Percentiles rank a stretch among this genome's conserved stretches.
Evolutionary conservation across 164 flowering plant species (phyloP).

Genomic region (Kingdonia uniflora): DNA sequence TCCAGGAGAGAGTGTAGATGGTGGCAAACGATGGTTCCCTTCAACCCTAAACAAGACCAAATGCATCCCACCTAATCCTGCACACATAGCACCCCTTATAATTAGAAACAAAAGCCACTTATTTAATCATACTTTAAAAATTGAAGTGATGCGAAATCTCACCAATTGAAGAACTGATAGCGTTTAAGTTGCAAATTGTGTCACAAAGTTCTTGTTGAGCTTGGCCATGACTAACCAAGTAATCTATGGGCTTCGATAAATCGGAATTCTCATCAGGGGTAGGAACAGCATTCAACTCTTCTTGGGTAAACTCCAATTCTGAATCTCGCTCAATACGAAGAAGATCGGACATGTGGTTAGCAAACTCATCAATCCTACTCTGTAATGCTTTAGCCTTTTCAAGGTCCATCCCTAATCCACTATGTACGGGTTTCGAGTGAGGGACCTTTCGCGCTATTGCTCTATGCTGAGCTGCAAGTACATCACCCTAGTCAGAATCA

Average conservation of each 20-base stretch:
- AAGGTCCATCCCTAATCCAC: slow-evolving; percentile 61
- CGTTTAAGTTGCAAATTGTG: slow-evolving; percentile 78
- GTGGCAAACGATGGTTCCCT: slow-evolving; percentile 78
- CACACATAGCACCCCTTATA: background rate
- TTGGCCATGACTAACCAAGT: slow-evolving; percentile 84
- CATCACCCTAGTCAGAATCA: background rate
- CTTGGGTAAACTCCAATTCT: slow-evolving; percentile 85
- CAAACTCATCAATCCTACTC: slow-evolving; percentile 61
- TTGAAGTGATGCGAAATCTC: background rate
- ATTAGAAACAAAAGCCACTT: too few relatives aligned
- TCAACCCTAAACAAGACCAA: slow-evolving; percentile 72
- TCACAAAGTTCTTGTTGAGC: slow-evolving; percentile 91
- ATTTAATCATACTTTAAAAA: too few relatives aligned
- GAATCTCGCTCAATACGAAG: slow-evolving; percentile 85
- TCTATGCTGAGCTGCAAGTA: slow-evolving; percentile 64
- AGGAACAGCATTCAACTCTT: slow-evolving; percentile 80
- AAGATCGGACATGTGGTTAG: slow-evolving; percentile 55
- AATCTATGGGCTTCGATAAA: slow-evolving; percentile 64
- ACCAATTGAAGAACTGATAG: slow-evolving; percentile 82
- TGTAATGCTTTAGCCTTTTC: slow-evolving; percentile 66
- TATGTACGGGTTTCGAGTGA: slow-evolving; percentile 32
- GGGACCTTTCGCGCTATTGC: slow-evolving; percentile 50
- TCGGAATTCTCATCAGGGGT: slow-evolving; percentile 44
- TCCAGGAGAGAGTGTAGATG: slow-evolving; percentile 86
- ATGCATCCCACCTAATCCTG: slow-evolving; percentile 97